Base-by-base conservation (phyloP, 306 rosid species). In the Prosopis cineraria region DNA sequence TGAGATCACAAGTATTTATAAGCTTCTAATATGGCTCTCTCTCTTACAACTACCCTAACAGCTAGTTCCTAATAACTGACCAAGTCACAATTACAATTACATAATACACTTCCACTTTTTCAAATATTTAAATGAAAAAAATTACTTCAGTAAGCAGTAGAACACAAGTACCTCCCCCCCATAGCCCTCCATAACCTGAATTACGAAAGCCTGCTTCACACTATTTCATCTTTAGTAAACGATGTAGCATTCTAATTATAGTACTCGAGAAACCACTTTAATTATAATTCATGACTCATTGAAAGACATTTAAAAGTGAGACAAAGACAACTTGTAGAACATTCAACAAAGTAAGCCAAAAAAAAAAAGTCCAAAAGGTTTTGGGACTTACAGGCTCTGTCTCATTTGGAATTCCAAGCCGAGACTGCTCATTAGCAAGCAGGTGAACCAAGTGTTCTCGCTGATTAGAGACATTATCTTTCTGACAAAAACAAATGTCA, bases 341-440 rank as follows among this genome's bases (percentile, higher is more conserved):
- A 47, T n/a, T 75, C 55, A 58, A 50, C 53, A 40, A 62, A 77
- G 33, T 14, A 34, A 69, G 0, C 9, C 36, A 59, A 40, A 45
- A 56, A 10, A 22, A n/a, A n/a, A n/a, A 74, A 17, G 8, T 10
- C 41, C n/a, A n/a, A 44, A 45, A 81, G 59, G 73, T 31, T 44
- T n/a, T 10, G 70, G 53, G 41, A 85, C 93, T 76, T 87, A 94
- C 98, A 39, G 96, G 93, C 63, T 90, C 98, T 7, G 83, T 78
- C 79, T 63, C 91, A 33, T 87, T 95, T 74, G 88, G 95, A 79
- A 86, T 81, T 82, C 85, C 81, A 81, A 92, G 93, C 70, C 85
- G 97, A 74, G 97, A 90, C 74, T 94, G 98, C 87, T 88, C 97
- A 60, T 94, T 94, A 25, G 97, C 93, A 82, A 94, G 96, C 53